These are phyloP conservation scores for Solanum habrochaites DNA, from an alignment of 257 asterid species.

Conservation along the genomic window DNA sequence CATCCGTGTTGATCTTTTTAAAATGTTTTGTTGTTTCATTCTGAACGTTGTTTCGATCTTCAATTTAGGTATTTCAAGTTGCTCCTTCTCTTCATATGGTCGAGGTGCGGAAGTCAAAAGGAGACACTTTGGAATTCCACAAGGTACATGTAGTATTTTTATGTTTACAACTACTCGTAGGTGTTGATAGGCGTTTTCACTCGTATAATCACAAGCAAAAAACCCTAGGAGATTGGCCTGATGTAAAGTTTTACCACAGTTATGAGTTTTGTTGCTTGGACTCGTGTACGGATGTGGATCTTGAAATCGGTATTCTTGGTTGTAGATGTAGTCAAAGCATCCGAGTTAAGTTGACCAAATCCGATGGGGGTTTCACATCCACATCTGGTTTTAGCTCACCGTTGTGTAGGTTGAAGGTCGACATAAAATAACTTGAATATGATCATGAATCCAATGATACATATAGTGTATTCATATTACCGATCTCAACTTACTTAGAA, in stretches of 20 bases:
- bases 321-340: not conserved
- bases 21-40: not conserved
- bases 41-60: not conserved
- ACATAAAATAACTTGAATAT: not conserved
- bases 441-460: not conserved
- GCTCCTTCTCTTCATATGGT: conserved; percentile 78
- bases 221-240: not conserved
- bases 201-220: not conserved
- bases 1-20: not conserved
- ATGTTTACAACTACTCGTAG: not conserved
- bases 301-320: not conserved
- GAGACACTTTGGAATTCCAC: conserved; percentile 77
- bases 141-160: conserved; percentile 28
- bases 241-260: not conserved
- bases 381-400: not conserved
- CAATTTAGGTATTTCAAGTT: conserved; percentile 56
- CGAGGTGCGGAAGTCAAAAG: conserved; percentile 65
- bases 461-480: too few species aligned
- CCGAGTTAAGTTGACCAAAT: not conserved
- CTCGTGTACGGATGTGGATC: not conserved
- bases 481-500: too few species aligned
- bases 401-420: not conserved
- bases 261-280: not conserved
- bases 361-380: not conserved
- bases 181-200: not conserved